Evolutionary conservation across 129 eudicot species (phyloP), one percentile per base, ranked within the genome.

Genomic region (Flaveria brownii): DNA sequence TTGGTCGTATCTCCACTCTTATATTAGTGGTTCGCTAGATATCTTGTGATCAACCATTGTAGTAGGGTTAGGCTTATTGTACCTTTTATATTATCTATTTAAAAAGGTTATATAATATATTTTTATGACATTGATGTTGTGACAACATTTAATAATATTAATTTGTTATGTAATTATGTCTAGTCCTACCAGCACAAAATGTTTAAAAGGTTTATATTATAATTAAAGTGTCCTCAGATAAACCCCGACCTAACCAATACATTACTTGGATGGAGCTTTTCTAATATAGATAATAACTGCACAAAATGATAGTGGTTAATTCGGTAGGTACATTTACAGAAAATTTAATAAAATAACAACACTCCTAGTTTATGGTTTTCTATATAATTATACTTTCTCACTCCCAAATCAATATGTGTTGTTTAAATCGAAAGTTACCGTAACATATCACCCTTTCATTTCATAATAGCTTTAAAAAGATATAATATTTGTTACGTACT

Each of bases 151-250:
- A 59, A 30, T 22, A 59, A 30, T 22, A 59, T 59, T n/a, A n/a
- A n/a, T n/a, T 23, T 22, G 36, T 59, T 30, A 59, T 59, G 33
- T 59, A 55, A 55, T 59, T 59, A 59, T 49, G 65, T 59, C 65
- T 59, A 22, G 16, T 59, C 65, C 6, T 55, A 17, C 25, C 26
- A 55, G 20, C 25, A 30, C 36, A 30, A 30, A 30, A 30, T 3
- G 36, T 30, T 30, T 30, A 30, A 30, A 30, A 30, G 12, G 1
- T 18, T 8, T 17, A 25, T 7, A 55, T 55, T 55, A 25, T 55
- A 55, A 55, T 55, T 25, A 55, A 55, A 55, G 62, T 55, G 26
- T 55, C 13, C 62, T 17, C 12, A 55, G 22, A 18, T 8, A 9
- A 17, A 17, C 25, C 20, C 62, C 62, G 9, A 55, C 28, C 62